These are phyloP conservation scores for Chlorella sp. DNA, from an alignment of 139 green algal genomes.

Conservation along the genomic window DNA sequence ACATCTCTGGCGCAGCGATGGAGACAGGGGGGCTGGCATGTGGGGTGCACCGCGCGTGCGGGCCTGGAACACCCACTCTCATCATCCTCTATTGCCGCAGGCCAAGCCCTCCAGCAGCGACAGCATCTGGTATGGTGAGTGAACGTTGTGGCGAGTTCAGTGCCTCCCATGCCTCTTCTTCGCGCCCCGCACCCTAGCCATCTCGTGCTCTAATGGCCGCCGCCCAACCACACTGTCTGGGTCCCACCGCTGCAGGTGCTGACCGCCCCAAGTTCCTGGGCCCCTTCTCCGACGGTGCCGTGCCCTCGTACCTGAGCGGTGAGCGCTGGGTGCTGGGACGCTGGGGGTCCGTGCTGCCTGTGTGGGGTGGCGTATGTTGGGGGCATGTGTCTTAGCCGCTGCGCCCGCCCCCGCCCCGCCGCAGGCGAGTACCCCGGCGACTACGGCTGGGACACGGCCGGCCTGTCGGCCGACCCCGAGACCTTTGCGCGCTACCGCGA, in stretches of 20 bases:
- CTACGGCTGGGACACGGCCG: conserved; percentile 98
- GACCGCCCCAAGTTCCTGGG: conserved; percentile 89
- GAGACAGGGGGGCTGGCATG: background rate
- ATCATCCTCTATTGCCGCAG: conserved; percentile 3
- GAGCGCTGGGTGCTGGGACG: conserved; percentile 70
- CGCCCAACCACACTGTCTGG: background rate
- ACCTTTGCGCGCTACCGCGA: conserved; percentile 80
- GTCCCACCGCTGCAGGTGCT: conserved; percentile 47
- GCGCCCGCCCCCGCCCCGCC: background rate
- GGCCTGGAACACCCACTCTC: background rate
- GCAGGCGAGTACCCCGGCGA: conserved; percentile 80
- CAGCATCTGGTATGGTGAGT: conserved; percentile 37
- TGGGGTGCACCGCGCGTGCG: background rate
- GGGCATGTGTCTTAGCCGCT: too few species aligned
- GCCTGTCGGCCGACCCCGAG: conserved; percentile 94
- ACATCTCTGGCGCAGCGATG: background rate
- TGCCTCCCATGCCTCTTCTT: background rate
- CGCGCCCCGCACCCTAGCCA: background rate
- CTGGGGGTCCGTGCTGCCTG: too few species aligned
- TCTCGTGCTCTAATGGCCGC: background rate
- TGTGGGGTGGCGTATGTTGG: too few species aligned
- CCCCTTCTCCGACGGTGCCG: conserved; percentile 77
- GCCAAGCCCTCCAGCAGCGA: conserved; percentile 34
- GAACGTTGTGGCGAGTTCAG: background rate
- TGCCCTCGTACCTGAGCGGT: conserved; percentile 54